Conservation (phyloP, 2,329 filamentous ascomycete species). For the Calycina herbarum region DNA sequence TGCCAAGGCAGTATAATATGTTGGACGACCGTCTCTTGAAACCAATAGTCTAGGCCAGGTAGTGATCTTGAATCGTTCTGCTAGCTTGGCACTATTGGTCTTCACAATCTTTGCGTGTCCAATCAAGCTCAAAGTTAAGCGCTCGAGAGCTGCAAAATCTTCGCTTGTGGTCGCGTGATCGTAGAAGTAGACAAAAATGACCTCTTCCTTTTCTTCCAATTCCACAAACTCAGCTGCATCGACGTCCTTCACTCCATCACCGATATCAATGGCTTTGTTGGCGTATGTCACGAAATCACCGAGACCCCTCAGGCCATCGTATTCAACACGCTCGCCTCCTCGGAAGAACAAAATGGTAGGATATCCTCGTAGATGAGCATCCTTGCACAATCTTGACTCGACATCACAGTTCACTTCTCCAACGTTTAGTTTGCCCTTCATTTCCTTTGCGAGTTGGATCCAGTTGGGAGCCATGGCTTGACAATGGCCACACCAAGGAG, state of each 20-base stretch:
- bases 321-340: constrained; percentile 88
- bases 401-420: constrained; percentile 95
- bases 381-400: constrained; percentile 87
- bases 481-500: constrained; percentile 95
- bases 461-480: constrained; percentile 89
- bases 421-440: constrained; percentile 86
- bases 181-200: constrained; percentile 97
- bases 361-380: constrained; percentile 75
- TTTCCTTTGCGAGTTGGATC: constrained; percentile 85
- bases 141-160: constrained; percentile 86
- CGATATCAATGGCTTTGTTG: constrained; percentile 79
- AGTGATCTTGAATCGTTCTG: constrained; percentile 86
- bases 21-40: constrained; percentile 82
- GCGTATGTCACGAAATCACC: constrained; percentile 88
- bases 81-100: constrained; percentile 75
- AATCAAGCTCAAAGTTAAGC: constrained; percentile 82
- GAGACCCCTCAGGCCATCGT: constrained; percentile 85
- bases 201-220: constrained; percentile 89
- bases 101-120: constrained; percentile 92
- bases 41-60: constrained; percentile 95
- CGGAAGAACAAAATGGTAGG: constrained; percentile 93
- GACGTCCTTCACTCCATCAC: constrained; percentile 77
- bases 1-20: constrained; percentile 83
- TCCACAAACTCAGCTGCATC: constrained; percentile 73
- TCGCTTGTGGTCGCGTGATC: constrained; percentile 91